Conservation (phyloP, 1,284 basidiomycete species). For the Apiotrichum akiyoshidainum region DNA sequence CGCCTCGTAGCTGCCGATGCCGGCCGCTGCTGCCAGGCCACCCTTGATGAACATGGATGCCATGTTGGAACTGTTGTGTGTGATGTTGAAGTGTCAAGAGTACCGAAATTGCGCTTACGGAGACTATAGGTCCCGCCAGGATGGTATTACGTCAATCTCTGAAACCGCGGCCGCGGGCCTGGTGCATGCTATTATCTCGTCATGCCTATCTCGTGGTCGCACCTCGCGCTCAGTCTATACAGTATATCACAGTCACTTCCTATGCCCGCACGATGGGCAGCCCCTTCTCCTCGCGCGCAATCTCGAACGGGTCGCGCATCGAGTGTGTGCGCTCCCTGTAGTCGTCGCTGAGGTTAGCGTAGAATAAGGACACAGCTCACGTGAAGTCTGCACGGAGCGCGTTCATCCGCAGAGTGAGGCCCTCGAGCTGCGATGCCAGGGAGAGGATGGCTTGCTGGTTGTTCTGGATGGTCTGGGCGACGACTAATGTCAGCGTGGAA, state of each 20-base stretch:
- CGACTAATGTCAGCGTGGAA: conserved; percentile 19
- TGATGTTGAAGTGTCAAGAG: too few species aligned
- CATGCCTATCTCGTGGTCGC: too few species aligned
- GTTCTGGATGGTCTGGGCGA: conserved; percentile 46
- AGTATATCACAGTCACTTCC: background rate
- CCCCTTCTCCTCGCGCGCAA: conserved; percentile 41
- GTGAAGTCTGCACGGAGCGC: conserved; percentile 29
- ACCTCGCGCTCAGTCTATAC: background rate
- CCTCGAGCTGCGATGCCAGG: conserved; percentile 42
- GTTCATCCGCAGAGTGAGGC: conserved; percentile 36
- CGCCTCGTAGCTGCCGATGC: too few species aligned
- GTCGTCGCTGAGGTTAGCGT: conserved; percentile 23
- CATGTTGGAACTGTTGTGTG: too few species aligned
- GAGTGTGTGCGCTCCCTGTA: conserved; percentile 41
- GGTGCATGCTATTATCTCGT: too few species aligned
- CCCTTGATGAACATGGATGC: too few species aligned
- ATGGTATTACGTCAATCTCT: too few species aligned
- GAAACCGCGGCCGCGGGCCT: too few species aligned
- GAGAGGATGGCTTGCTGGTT: conserved; percentile 41
- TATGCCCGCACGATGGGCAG: conserved; percentile 16
- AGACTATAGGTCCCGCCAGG: too few species aligned
- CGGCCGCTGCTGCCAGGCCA: too few species aligned
- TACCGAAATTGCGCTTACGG: too few species aligned
- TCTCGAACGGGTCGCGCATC: conserved; percentile 46
- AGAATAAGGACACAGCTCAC: conserved; percentile 17